These are phyloP conservation scores for Phtheirospermum japonicum DNA, from an alignment of 257 asterid species.

Conservation along the genomic window DNA sequence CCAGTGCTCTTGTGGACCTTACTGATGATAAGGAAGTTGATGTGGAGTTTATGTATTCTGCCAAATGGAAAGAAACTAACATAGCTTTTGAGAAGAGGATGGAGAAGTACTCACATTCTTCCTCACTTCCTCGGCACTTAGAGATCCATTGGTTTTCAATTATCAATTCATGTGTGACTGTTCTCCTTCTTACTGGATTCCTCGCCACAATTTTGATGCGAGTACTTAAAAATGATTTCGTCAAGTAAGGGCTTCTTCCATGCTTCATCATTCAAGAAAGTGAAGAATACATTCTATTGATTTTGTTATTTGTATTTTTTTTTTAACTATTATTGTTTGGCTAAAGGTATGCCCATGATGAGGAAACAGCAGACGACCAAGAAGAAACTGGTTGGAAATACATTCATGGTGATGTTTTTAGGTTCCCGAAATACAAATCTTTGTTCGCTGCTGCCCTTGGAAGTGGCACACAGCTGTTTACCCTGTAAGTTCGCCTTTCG, in stretches of 20 bases:
- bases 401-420: constrained; percentile 73
- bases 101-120: constrained; percentile 62
- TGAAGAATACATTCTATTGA: constrained; percentile 17
- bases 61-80: constrained; percentile 59
- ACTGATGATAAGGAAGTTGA: constrained; percentile 59
- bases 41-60: constrained; percentile 59
- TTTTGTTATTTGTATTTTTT: too few species aligned
- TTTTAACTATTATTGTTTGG: constrained; percentile 3
- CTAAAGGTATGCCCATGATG: constrained; percentile 68
- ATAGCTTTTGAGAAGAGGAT: constrained; percentile 63
- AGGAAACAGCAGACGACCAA: constrained; percentile 63
- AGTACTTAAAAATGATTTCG: constrained; percentile 39
- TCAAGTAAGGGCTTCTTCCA: constrained; percentile 46
- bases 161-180: constrained; percentile 67
- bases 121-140: constrained; percentile 44
- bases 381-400: constrained; percentile 84
- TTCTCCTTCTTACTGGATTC: constrained; percentile 62
- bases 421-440: constrained; percentile 61
- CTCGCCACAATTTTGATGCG: constrained; percentile 71
- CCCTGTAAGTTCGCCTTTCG: constrained; percentile 44
- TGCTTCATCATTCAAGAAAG: constrained; percentile 9
- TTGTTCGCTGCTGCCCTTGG: constrained; percentile 66
- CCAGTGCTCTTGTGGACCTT: constrained; percentile 60
- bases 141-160: constrained; percentile 55
- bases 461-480: constrained; percentile 68